Percentiles rank a stretch among this genome's conserved stretches.
These are phyloP conservation scores for Colletotrichum karsti DNA, from an alignment of 2,329 filamentous ascomycete genomes.

Conservation along the genomic window DNA sequence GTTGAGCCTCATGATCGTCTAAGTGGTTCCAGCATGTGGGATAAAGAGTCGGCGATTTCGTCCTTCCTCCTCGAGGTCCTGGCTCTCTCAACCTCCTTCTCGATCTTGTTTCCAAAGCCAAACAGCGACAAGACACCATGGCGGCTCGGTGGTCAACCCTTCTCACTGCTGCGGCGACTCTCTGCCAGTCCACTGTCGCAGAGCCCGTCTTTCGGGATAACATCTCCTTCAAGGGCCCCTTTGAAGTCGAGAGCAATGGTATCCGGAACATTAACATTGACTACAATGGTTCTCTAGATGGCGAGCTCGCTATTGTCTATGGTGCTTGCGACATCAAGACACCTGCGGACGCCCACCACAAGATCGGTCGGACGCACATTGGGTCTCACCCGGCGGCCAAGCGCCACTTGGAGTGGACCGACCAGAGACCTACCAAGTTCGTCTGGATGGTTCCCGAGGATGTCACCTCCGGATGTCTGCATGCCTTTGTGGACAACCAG, in stretches of 20 bases:
- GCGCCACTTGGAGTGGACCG: conserved; percentile 31
- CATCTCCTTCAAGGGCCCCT: conserved; percentile 13
- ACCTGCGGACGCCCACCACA: conserved; percentile 20
- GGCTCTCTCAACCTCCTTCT: not conserved
- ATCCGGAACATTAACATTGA: conserved; percentile 33
- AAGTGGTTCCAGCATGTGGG: not conserved
- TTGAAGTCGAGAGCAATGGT: conserved; percentile 26
- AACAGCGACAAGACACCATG: not conserved
- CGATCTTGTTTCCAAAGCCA: not conserved
- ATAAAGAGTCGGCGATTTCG: not conserved
- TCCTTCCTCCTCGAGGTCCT: not conserved
- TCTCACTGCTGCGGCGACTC: conserved; percentile 2
- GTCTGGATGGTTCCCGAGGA: conserved; percentile 31
- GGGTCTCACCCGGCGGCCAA: conserved; percentile 31
- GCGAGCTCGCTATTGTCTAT: conserved; percentile 30
- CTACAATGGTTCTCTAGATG: conserved; percentile 31
- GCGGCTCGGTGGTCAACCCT: conserved; percentile 11
- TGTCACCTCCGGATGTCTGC: conserved; percentile 28
- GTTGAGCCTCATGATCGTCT: not conserved
- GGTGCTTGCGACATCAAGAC: conserved; percentile 26
- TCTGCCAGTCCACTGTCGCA: not conserved
- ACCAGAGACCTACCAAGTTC: conserved; percentile 30
- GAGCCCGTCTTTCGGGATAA: conserved; percentile 8
- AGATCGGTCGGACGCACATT: conserved; percentile 33
- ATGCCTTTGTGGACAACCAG: conserved; percentile 32